These are phyloP conservation scores for Cutaneotrichosporon cutaneum DNA, from an alignment of 1,284 basidiomycete genomes.

Conservation along the genomic window DNA sequence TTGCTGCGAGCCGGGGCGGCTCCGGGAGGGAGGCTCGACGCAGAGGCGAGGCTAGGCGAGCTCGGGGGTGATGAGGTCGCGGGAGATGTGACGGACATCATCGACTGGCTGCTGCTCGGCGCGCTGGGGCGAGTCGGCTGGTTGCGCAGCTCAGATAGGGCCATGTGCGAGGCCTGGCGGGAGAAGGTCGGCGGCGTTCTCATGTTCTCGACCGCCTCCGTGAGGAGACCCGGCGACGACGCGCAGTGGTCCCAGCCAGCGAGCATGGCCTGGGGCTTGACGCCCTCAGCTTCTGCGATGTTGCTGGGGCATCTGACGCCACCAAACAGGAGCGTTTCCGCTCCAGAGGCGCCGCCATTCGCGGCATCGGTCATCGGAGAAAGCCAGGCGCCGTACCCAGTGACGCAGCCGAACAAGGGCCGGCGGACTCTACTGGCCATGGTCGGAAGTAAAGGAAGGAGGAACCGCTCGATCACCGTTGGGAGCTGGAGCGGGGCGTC, in stretches of 20 bases:
- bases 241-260: conserved; percentile 35
- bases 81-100: neutral
- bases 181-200: conserved; percentile 14
- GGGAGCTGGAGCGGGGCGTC: conserved; percentile 34
- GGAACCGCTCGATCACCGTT: conserved; percentile 41
- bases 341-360: conserved; percentile 22
- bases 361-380: conserved; percentile 20
- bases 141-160: conserved; percentile 15
- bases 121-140: neutral
- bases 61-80: conserved; percentile 10
- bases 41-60: conserved; percentile 1
- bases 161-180: conserved; percentile 13
- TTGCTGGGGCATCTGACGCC: conserved; percentile 31
- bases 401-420: conserved; percentile 29
- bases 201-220: conserved; percentile 6
- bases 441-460: conserved; percentile 31
- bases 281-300: neutral
- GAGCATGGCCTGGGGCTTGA: conserved; percentile 31
- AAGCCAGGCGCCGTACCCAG: conserved; percentile 29
- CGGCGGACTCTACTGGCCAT: conserved; percentile 21
- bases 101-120: conserved; percentile 1
- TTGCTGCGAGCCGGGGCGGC: neutral
- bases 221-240: conserved; percentile 24
- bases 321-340: conserved; percentile 39
- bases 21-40: neutral